Evolutionary conservation across 106 monocot species (phyloP), one percentile per base, ranked within the genome.

Genomic region (Dendrobium huoshanense): DNA sequence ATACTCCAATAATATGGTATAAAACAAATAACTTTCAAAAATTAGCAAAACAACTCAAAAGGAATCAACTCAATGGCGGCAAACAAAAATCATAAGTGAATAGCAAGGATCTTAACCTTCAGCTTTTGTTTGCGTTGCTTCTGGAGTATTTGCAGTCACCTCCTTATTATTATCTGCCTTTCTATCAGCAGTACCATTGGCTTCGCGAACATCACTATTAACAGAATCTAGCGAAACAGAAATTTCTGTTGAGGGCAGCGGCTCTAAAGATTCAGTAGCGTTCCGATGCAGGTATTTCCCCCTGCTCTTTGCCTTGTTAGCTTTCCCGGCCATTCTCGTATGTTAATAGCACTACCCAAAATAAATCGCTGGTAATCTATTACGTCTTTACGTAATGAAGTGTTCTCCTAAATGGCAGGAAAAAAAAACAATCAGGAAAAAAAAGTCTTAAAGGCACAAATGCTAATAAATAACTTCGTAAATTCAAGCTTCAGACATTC

Each of bases 81-180:
- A 70, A 70, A 27, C 43, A 74, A 74, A 33, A 74, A 74, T 7
- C 9, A 43, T 19, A 74, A 43, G 1, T 48, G 58, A 59, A 78
- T 19, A 78, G 11, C 51, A 59, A 10, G 15, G 45, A 51, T 27
- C 45, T 56, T 1, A 78, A 89, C 93, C 89, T 91, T 89, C 89
- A 80, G 76, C 83, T 73, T 85, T 84, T 49, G 90, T 88, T 24
- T 80, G 47, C 22, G 64, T 41, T 22, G 55, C 59, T 31, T 87
- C 75, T 13, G 84, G 25, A 80, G 84, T n/a, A 55, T 83, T 78
- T 43, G 56, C 72, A 22, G 5, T 67, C 67, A 55, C 58, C n/a
- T 76, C 81, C 70, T 70, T 37, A 13, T 42, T 20, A 74, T 43
- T 74, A 0, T 74, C 74, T 1, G 19, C n/a, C n/a, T 74, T 74